phyloP scores from a whole-genome alignment of 768 basidiomycete genomes.

The Tubosaeta brunneosetosa region DNA sequence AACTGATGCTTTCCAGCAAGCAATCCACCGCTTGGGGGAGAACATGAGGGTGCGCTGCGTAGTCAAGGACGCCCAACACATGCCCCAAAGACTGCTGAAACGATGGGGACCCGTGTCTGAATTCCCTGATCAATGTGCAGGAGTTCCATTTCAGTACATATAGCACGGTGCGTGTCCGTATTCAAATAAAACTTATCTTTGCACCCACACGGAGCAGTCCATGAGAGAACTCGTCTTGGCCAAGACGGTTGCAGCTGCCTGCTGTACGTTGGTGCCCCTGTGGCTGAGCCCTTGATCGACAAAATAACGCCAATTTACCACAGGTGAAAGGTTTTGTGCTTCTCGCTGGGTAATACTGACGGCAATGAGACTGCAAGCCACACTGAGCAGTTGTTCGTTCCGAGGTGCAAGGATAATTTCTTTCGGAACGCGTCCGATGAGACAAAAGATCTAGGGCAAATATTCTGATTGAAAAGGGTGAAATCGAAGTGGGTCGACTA shows the following conservation, averaged over 20 bases:
- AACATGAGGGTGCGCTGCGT: slow-evolving; percentile 49
- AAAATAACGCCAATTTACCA: slow-evolving; percentile 63
- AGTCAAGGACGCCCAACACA: slow-evolving; percentile 66
- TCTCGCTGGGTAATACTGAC: slow-evolving; percentile 57
- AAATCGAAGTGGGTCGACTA: slow-evolving; percentile 2
- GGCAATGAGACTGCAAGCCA: slow-evolving; percentile 69
- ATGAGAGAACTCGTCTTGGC: slow-evolving; percentile 61
- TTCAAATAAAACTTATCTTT: slow-evolving; percentile 59
- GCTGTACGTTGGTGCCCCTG: slow-evolving; percentile 59
- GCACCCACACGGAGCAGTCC: slow-evolving; percentile 58
- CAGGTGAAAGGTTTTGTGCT: slow-evolving; percentile 37
- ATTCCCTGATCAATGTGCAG: slow-evolving; percentile 62
- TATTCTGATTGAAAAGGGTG: slow-evolving; percentile 1
- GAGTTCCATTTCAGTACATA: slow-evolving; percentile 18
- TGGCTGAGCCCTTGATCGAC: slow-evolving; percentile 72
- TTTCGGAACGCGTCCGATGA: slow-evolving; percentile 53
- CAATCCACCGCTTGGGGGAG: slow-evolving; percentile 52
- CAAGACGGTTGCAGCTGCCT: slow-evolving; percentile 70
- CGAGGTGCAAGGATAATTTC: slow-evolving; percentile 57
- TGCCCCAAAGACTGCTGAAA: slow-evolving; percentile 73
- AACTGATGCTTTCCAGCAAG: slow-evolving; percentile 56
- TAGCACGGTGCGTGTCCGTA: slow-evolving; percentile 5
- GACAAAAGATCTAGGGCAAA: slow-evolving; percentile 55
- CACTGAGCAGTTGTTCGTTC: slow-evolving; percentile 66
- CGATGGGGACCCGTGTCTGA: slow-evolving; percentile 44